Percentiles rank a stretch among this genome's conserved stretches.
These are phyloP conservation scores for Clausena lansium DNA, from an alignment of 345 rosid species.

Conservation along the genomic window DNA sequence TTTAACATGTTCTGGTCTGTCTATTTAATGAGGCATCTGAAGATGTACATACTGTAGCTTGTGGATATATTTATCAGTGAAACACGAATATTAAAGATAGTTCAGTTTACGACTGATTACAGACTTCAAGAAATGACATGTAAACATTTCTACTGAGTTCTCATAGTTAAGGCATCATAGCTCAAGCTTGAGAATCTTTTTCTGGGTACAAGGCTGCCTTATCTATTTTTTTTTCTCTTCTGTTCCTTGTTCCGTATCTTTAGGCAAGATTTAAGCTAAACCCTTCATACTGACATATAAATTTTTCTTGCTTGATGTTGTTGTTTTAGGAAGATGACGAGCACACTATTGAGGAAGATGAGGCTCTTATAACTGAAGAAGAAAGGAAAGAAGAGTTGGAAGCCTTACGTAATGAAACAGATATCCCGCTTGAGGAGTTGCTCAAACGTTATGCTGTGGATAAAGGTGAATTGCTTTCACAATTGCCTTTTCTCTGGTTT, in stretches of 20 bases:
- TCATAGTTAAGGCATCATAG: conserved; percentile 5
- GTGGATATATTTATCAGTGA: no score
- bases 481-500: neutral
- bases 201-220: neutral
- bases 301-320: conserved; percentile 10
- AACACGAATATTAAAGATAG: neutral
- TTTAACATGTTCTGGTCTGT: neutral
- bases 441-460: conserved; percentile 59
- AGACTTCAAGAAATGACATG: neutral
- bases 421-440: conserved; percentile 86
- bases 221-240: neutral
- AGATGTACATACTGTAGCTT: neutral
- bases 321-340: conserved; percentile 97
- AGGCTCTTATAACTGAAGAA: conserved; percentile 72
- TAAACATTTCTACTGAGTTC: neutral
- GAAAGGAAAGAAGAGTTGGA: conserved; percentile 93
- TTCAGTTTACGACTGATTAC: neutral
- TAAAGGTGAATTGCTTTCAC: conserved; percentile 41
- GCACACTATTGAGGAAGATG: conserved; percentile 92
- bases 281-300: neutral
- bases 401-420: conserved; percentile 75
- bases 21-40: neutral
- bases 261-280: neutral
- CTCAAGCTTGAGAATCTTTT: conserved; percentile 2
- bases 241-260: neutral